A percentile compares a stretch with the other conserved stretches of the same genome.
phyloP scores from a whole-genome alignment of 2,329 filamentous ascomycete species.

The Orbilia blumenaviensis region DNA sequence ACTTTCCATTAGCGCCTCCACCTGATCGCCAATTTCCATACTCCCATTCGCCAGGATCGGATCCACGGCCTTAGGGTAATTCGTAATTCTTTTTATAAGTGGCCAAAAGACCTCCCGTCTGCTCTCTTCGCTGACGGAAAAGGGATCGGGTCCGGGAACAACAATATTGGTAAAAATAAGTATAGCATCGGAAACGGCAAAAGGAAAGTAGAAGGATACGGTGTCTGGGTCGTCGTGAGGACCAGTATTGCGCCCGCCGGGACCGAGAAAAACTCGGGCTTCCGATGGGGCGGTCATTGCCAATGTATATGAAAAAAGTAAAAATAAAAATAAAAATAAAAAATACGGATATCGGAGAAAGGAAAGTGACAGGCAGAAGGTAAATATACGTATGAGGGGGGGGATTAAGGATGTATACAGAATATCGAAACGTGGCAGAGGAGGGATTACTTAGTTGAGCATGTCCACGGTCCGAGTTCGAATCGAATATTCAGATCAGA shows the following conservation, averaged over 20 bases:
- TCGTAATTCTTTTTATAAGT: conserved; percentile 36
- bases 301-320: not conserved
- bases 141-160: conserved; percentile 27
- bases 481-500: too few species aligned
- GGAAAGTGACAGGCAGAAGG: too few species aligned
- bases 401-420: not conserved
- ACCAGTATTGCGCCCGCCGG: conserved; percentile 21
- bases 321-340: not conserved
- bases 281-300: conserved; percentile 14
- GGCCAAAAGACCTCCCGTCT: conserved; percentile 38
- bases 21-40: conserved; percentile 33
- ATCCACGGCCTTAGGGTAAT: conserved; percentile 35
- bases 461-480: not conserved
- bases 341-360: not conserved
- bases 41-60: conserved; percentile 30
- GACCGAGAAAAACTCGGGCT: conserved; percentile 33
- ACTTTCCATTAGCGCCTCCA: conserved; percentile 32
- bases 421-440: not conserved
- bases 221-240: conserved; percentile 11
- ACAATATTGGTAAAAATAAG: conserved; percentile 34
- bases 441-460: not conserved
- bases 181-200: conserved; percentile 42
- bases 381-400: not conserved
- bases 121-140: conserved; percentile 30
- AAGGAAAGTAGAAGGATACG: conserved; percentile 34